Conservation (phyloP, 2,329 filamentous ascomycete species). For the Ophiostoma australiae region DNA sequence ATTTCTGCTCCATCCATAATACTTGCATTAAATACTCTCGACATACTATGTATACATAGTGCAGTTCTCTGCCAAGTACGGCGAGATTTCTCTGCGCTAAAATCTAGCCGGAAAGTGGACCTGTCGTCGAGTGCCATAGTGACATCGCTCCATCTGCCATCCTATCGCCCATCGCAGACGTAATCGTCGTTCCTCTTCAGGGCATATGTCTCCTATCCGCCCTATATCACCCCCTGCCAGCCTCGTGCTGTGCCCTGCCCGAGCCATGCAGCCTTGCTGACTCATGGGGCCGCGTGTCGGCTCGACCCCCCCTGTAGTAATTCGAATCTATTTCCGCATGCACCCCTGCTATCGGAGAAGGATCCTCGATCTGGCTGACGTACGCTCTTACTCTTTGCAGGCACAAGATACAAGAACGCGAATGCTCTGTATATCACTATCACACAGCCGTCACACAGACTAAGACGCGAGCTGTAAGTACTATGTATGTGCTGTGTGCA, state of each 20-base stretch:
- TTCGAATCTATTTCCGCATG: not conserved
- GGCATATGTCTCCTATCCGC: not conserved
- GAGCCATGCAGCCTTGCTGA: not conserved
- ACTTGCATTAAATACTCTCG: not conserved
- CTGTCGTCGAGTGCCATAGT: not conserved
- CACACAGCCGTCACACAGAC: not conserved
- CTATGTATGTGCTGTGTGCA: too few species aligned
- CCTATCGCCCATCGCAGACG: not conserved
- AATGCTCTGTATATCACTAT: not conserved
- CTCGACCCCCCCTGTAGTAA: not conserved
- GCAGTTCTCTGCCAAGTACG: not conserved
- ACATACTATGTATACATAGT: too few species aligned
- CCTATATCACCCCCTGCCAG: not conserved
- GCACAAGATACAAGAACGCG: not conserved
- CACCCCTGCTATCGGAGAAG: not conserved
- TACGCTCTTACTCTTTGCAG: not conserved
- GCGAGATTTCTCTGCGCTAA: not conserved
- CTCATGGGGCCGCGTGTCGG: too few species aligned
- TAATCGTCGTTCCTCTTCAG: not conserved
- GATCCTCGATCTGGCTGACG: not conserved
- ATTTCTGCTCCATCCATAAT: not conserved
- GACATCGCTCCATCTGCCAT: not conserved
- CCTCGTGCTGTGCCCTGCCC: not conserved
- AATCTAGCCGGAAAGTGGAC: not conserved
- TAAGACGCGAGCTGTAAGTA: too few species aligned